Percentiles rank a stretch among this genome's conserved stretches.
Evolutionary conservation across 108 stramenopile genomes (phyloP).

Genomic region (Mayamaea pseudoterrestris): DNA sequence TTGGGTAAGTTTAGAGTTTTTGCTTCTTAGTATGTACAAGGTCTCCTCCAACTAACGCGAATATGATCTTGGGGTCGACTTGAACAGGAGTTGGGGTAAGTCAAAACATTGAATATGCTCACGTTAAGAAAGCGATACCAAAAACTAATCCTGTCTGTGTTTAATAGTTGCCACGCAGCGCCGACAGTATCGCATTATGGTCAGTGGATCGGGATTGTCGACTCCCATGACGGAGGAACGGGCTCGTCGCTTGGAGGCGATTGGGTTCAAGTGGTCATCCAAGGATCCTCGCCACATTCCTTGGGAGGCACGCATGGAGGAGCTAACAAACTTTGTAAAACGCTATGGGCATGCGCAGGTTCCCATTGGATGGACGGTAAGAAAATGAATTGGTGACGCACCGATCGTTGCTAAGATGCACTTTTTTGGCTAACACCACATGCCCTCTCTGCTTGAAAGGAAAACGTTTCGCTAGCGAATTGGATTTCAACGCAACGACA

Average conservation of each 20-base stretch:
- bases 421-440: neutral
- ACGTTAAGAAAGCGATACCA: neutral
- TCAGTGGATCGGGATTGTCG: neutral
- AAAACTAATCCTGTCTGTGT: neutral
- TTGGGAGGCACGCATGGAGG: conserved; percentile 4
- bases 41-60: neutral
- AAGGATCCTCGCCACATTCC: conserved; percentile 18
- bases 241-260: conserved; percentile 2
- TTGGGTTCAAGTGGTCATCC: conserved; percentile 18
- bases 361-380: conserved; percentile 12
- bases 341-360: conserved; percentile 10
- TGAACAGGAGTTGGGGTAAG: neutral
- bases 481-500: conserved; percentile 9
- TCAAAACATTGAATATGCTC: neutral
- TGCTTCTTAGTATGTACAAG: conserved; percentile 1
- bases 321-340: neutral
- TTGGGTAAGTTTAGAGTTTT: conserved; percentile 32
- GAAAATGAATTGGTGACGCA: neutral
- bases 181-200: conserved; percentile 13
- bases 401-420: neutral
- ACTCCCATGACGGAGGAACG: conserved; percentile 18
- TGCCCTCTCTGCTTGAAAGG: neutral
- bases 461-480: conserved; percentile 6
- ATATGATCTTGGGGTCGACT: neutral
- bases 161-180: conserved; percentile 7